phyloP scores from a whole-genome alignment of 1,284 basidiomycete genomes.

The Cryptococcus sp. region DNA sequence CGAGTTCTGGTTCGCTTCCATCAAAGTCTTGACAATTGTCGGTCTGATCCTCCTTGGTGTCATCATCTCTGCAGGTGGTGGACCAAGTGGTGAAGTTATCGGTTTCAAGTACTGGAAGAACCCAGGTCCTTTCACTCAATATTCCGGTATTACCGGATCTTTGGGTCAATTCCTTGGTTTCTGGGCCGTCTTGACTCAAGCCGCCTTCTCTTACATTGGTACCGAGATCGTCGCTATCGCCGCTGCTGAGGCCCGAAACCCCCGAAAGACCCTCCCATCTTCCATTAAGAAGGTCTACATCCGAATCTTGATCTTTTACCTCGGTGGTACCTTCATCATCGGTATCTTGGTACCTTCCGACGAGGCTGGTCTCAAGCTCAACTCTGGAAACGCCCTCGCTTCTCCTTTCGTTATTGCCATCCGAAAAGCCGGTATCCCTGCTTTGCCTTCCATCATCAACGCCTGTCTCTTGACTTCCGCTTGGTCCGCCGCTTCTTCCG shows the following conservation, averaged over 20 bases:
- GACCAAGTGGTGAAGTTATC: conserved; percentile 40
- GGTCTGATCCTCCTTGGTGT: conserved; percentile 53
- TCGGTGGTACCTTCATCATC: conserved; percentile 53
- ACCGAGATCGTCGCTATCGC: conserved; percentile 49
- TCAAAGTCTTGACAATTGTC: conserved; percentile 73
- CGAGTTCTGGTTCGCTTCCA: conserved; percentile 55
- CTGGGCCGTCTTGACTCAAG: conserved; percentile 51
- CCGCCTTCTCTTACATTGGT: conserved; percentile 46
- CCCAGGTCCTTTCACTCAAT: conserved; percentile 51
- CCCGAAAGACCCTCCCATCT: conserved; percentile 69
- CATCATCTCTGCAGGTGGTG: conserved; percentile 56
- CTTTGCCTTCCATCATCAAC: conserved; percentile 61
- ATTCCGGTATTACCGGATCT: conserved; percentile 40
- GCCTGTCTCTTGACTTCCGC: conserved; percentile 61
- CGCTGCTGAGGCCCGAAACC: conserved; percentile 55
- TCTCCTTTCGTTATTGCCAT: conserved; percentile 78
- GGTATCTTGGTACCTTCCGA: conserved; percentile 72
- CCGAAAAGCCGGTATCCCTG: conserved; percentile 66
- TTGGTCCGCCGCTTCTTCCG: conserved; percentile 56
- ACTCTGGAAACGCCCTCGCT: conserved; percentile 59
- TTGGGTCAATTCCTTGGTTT: conserved; percentile 53
- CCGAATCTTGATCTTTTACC: conserved; percentile 70
- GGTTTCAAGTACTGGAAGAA: conserved; percentile 51
- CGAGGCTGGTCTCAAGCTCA: conserved; percentile 57
- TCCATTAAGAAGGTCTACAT: conserved; percentile 71